Conservation (phyloP, 805 yeast species). For the Tetrapisispora phaffii region DNA sequence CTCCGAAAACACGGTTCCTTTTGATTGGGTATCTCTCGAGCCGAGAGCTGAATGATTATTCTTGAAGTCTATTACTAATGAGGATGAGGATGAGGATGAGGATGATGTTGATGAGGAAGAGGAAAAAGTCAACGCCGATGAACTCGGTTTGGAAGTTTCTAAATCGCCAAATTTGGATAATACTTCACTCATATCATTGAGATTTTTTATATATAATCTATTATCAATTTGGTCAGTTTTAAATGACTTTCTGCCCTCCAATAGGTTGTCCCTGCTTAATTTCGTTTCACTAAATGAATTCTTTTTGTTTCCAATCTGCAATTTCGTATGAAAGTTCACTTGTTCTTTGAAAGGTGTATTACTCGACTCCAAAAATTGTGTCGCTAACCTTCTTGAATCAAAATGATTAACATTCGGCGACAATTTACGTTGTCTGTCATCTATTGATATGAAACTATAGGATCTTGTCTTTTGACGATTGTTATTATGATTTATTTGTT, state of each 20-base stretch:
- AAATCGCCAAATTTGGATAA: not conserved
- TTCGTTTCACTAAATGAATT: not conserved
- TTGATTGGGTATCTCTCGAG: slow-evolving; percentile 1
- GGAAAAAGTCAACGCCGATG: not conserved
- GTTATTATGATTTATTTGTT: not conserved
- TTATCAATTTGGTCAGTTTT: not conserved
- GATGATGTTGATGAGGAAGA: slow-evolving; percentile 7
- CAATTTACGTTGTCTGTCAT: not conserved
- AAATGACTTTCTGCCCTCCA: not conserved
- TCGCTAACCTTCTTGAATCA: slow-evolving; percentile 21
- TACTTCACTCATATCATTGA: not conserved
- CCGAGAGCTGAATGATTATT: not conserved
- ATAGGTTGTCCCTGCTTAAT: not conserved
- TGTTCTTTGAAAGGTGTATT: slow-evolving; percentile 11
- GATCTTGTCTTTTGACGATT: not conserved
- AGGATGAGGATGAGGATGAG: slow-evolving; percentile 5
- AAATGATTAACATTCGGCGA: slow-evolving; percentile 3
- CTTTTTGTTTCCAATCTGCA: too few species aligned
- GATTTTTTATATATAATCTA: too few species aligned
- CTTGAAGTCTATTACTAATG: not conserved
- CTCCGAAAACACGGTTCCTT: not conserved
- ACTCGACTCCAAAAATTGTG: slow-evolving; percentile 20
- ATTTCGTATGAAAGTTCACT: not conserved
- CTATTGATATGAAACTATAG: not conserved
- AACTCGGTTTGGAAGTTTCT: too few species aligned